phyloP scores from a whole-genome alignment of 2,329 filamentous ascomycete species.

The Trichoderma breve region DNA sequence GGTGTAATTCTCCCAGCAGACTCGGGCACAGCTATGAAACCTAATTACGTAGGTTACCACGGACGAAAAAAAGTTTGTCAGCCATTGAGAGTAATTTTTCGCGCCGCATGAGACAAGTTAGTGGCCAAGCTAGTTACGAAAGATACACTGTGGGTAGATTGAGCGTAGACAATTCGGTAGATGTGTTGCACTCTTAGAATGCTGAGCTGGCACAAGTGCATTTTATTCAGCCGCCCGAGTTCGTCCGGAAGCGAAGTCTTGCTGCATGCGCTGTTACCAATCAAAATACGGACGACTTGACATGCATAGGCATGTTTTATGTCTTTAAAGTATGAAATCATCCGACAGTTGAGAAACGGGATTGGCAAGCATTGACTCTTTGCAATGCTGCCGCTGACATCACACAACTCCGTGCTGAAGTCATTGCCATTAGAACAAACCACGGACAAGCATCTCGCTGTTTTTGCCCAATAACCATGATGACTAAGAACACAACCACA shows the following conservation, averaged over 20 bases:
- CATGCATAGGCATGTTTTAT: no score
- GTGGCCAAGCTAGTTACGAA: not conserved
- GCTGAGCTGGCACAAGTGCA: not conserved
- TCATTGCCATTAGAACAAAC: no score
- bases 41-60: not conserved
- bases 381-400: no score
- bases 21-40: not conserved
- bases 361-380: no score
- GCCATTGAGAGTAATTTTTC: not conserved
- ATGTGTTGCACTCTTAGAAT: not conserved
- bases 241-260: not conserved
- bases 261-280: not conserved
- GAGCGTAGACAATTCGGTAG: no score
- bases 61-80: not conserved
- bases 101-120: not conserved
- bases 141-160: not conserved
- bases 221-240: not conserved
- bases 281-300: not conserved
- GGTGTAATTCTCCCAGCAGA: not conserved
- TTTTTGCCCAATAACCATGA: not conserved
- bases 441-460: not conserved
- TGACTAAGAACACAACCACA: not conserved
- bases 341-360: no score
- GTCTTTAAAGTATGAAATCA: no score
- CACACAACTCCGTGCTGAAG: no score